These are phyloP conservation scores for Ascoidea rubescens DNA, from an alignment of 805 yeast genomes.

Conservation along the genomic window DNA sequence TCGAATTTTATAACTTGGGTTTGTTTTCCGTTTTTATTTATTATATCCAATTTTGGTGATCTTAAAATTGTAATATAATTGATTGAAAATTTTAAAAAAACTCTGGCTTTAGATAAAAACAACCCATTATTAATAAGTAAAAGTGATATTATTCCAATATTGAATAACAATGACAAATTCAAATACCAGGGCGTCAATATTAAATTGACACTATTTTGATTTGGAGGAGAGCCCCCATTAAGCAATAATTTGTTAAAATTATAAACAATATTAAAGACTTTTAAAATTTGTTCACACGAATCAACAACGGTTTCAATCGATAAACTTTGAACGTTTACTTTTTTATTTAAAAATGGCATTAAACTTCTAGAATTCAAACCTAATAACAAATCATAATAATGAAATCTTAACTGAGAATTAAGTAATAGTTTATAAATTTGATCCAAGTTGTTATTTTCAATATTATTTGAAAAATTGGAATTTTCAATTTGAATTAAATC, in stretches of 20 bases:
- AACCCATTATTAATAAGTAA: slow-evolving; percentile 31
- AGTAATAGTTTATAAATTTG: slow-evolving; percentile 9
- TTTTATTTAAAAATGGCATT: slow-evolving; percentile 2
- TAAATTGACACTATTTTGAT: slow-evolving; percentile 18
- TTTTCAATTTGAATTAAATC: slow-evolving; percentile 11
- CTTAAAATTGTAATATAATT: slow-evolving; percentile 20
- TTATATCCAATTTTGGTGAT: slow-evolving; percentile 15
- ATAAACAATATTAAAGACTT: not conserved
- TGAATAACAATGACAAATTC: slow-evolving; percentile 28
- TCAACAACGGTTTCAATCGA: not conserved
- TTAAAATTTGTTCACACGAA: not conserved
- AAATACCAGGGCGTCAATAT: slow-evolving; percentile 38
- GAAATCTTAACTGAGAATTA: slow-evolving; percentile 15
- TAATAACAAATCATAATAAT: slow-evolving; percentile 23
- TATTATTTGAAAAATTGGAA: slow-evolving; percentile 1
- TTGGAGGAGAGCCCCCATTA: not conserved
- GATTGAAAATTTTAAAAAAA: slow-evolving; percentile 19
- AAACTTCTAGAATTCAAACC: slow-evolving; percentile 16
- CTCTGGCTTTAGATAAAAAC: slow-evolving; percentile 5
- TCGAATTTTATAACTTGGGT: slow-evolving; percentile 1
- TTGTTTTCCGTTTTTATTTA: not conserved
- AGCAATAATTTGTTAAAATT: no score
- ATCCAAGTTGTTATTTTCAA: slow-evolving; percentile 8
- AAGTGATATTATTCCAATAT: slow-evolving; percentile 27
- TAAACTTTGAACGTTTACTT: not conserved